Conservation (phyloP, 352 stramenopile species). For the Globisporangium cylindrosporum region DNA sequence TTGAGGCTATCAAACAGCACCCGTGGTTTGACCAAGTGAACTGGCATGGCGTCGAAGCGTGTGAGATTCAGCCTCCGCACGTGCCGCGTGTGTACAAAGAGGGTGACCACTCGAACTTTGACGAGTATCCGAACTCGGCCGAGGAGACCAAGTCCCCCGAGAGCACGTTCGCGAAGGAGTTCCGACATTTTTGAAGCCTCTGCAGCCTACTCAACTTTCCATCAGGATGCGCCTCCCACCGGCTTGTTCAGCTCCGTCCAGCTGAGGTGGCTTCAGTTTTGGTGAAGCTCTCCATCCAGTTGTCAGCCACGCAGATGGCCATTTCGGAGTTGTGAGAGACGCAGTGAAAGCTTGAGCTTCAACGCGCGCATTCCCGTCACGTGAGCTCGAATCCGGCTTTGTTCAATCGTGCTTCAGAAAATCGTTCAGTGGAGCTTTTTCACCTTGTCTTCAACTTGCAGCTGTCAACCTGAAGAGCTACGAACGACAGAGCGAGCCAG, state of each 20-base stretch:
- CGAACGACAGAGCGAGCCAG: not conserved
- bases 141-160: conserved; percentile 36
- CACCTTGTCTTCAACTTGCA: not conserved
- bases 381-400: not conserved
- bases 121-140: conserved; percentile 58
- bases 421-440: not conserved
- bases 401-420: not conserved
- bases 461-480: not conserved
- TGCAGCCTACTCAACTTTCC: not conserved
- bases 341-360: conserved; percentile 1
- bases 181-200: conserved; percentile 34
- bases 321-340: not conserved
- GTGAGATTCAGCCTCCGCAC: conserved; percentile 48
- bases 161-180: conserved; percentile 33
- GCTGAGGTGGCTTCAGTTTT: not conserved
- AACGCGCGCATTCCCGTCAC: not conserved
- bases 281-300: not conserved
- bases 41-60: conserved; percentile 47
- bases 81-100: conserved; percentile 31
- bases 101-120: conserved; percentile 64
- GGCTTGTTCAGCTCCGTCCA: not conserved
- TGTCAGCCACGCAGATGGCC: conserved; percentile 1
- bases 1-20: conserved; percentile 48
- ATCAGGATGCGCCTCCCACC: not conserved
- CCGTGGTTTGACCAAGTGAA: conserved; percentile 66